Evolutionary conservation across 1,284 basidiomycete species (phyloP), one percentile per base, ranked within the genome.

Genomic region (Athelia psychrophila): DNA sequence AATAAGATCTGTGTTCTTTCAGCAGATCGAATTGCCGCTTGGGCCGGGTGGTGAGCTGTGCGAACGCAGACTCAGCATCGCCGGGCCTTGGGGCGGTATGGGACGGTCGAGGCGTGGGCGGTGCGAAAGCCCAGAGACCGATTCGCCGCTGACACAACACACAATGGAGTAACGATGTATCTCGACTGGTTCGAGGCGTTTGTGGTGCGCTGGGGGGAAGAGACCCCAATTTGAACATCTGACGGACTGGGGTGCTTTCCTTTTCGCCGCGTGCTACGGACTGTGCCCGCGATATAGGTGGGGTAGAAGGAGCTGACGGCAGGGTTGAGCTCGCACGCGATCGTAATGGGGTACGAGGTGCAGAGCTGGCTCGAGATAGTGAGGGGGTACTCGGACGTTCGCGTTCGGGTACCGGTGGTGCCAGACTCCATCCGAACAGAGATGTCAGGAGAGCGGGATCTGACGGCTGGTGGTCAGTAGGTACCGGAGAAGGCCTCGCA

Each of bases 1-100:
- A 92, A 58, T 88, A 89, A 2, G 87, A 83, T 20, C 90, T 77
- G 62, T 92, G 89, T 64, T 92, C 90, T 60, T 83, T 86, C 38
- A 90, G 66, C 20, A 91, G 64, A 63, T 92, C 88, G 51, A 91
- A 81, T 27, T 78, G 79, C 47, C 86, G 71, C 51, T 71, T 72
- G n/a, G 71, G 70, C 15, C 65, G 57, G 4, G 59, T 51, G 50
- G 56, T 47, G 48, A 16, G 59, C 48, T 47, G 61, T 64, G 23
- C 51, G 33, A 51, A 56, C 15, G 54, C 55, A 47, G 35, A 56
- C 47, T 33, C 18, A 33, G 32, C n/a, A 25, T 49, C 30, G 40
- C 52, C 47, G 49, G 22, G 25, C 8, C 20, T 42, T 6, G 20
- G 16, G 6, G 38, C 6, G 47, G 35, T 3, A 54, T 56, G 45